Percentiles rank a stretch among this genome's conserved stretches.
phyloP scores from a whole-genome alignment of 73 alveolate species.

The Uronychia binucleata region DNA sequence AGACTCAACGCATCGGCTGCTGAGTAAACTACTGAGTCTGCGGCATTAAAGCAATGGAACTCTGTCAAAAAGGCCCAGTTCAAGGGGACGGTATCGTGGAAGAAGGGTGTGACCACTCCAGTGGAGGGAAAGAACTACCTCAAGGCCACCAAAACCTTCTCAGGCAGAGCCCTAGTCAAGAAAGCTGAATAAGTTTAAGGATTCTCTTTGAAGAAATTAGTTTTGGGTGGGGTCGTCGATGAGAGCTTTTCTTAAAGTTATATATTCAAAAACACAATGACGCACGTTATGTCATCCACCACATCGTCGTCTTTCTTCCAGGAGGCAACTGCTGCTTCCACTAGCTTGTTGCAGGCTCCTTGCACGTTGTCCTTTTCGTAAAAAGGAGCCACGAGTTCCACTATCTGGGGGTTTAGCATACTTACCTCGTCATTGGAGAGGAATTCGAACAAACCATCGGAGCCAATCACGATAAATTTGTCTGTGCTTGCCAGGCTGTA shows the following conservation, averaged over 20 bases:
- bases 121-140: background rate
- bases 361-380: background rate
- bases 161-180: too few relatives aligned
- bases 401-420: background rate
- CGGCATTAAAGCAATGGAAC: background rate
- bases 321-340: conserved; percentile 9
- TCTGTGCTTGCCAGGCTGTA: background rate
- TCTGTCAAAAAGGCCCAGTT: background rate
- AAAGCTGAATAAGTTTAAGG: too few relatives aligned
- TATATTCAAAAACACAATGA: conserved; percentile 43
- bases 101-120: background rate
- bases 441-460: conserved; percentile 20
- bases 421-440: background rate
- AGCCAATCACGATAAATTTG: conserved; percentile 8
- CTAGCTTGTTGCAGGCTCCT: conserved; percentile 9
- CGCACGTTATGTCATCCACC: conserved; percentile 90
- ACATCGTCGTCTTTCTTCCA: conserved; percentile 78
- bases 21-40: background rate
- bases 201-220: too few relatives aligned
- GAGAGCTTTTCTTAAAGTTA: too few relatives aligned
- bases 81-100: background rate
- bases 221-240: too few relatives aligned
- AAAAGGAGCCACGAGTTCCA: conserved; percentile 1
- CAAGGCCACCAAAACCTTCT: background rate
- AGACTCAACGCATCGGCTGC: background rate